These are phyloP conservation scores for Harringtonia aguacate DNA, from an alignment of 2,329 filamentous ascomycete species.

Conservation along the genomic window DNA sequence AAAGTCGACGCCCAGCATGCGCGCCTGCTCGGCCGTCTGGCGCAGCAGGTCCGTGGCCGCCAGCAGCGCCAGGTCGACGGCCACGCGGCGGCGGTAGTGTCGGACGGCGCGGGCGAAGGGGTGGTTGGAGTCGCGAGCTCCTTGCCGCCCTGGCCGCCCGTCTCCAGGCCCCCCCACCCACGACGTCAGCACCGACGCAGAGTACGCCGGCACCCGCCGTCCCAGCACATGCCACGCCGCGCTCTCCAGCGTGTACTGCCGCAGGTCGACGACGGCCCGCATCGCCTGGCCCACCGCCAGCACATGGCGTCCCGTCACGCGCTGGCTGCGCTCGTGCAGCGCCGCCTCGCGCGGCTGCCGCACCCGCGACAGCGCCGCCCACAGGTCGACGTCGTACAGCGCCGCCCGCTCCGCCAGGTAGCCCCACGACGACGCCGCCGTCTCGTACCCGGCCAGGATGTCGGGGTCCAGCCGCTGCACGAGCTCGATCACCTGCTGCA, in stretches of 20 bases:
- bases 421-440: conserved; percentile 89
- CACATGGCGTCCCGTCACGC: conserved; percentile 88
- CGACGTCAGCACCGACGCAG: conserved; percentile 63
- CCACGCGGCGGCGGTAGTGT: conserved; percentile 68
- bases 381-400: conserved; percentile 79
- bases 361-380: conserved; percentile 83
- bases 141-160: too few relatives aligned
- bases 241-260: conserved; percentile 95
- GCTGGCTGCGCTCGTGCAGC: conserved; percentile 49
- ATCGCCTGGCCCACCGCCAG: conserved; percentile 97
- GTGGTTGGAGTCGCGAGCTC: too few relatives aligned
- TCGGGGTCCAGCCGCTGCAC: conserved; percentile 81
- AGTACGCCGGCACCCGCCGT: conserved; percentile 77
- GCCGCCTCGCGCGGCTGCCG: conserved; percentile 5
- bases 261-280: conserved; percentile 79
- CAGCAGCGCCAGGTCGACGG: conserved; percentile 80
- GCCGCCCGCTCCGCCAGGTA: conserved; percentile 86
- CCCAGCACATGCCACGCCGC: conserved; percentile 87
- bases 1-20: conserved; percentile 88
- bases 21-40: conserved; percentile 86
- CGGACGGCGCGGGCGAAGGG: too few relatives aligned
- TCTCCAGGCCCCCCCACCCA: too few relatives aligned
- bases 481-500: conserved; percentile 78
- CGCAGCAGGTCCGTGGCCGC: conserved; percentile 82
- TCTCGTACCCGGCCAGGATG: conserved; percentile 88